Evolutionary conservation across 371 early-diverging fungal species (phyloP), one percentile per base, ranked within the genome.

Genomic region (Catenaria anguillulae): DNA sequence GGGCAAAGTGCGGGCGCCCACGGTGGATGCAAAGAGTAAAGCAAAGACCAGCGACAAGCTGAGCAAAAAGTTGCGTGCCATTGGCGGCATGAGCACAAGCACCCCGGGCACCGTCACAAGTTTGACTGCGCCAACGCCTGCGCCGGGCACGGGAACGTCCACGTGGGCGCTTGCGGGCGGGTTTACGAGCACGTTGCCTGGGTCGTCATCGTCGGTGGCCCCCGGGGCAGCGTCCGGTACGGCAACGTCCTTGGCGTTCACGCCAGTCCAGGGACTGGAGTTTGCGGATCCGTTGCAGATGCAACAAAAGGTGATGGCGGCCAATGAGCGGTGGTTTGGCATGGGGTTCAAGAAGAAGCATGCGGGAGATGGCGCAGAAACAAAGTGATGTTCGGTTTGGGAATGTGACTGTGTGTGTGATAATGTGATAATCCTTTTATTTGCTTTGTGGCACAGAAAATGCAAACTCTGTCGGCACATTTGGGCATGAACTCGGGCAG

Each of bases 261-360:
- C 95, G 4, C 95, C 95, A 15, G 88, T 90, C 17, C 93, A 97
- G 70, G 95, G 96, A 60, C 85, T 97, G 68, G 96, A 95, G 69
- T 70, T 97, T 33, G 82, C 84, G 34, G 92, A 93, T 68, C 97
- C 97, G 0, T 87, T 86, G 33, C 79, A 83, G 10, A 73, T 73
- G 4, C 62, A 68, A 77, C 83, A 62, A 62, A 78, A 77, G 59
- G 73, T 80, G 36, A 83, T 85, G 64, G 77, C 78, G 37, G 78
- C 80, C 1, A 85, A 84, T 59, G 88, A 84, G 61, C 84, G 81
- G 64, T 95, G 90, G 71, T 95, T 95, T 79, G 17, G 15, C 17
- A 40, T 58, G 58, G 58, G 58, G 6, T 8, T 58, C 24, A 35
- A 34, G 36, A 35, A 58, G 35, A 26, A 50, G 52, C 13, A 15